Base-by-base conservation (phyloP, 352 stramenopile genomes). In the Phytopythium aichiense region DNA sequence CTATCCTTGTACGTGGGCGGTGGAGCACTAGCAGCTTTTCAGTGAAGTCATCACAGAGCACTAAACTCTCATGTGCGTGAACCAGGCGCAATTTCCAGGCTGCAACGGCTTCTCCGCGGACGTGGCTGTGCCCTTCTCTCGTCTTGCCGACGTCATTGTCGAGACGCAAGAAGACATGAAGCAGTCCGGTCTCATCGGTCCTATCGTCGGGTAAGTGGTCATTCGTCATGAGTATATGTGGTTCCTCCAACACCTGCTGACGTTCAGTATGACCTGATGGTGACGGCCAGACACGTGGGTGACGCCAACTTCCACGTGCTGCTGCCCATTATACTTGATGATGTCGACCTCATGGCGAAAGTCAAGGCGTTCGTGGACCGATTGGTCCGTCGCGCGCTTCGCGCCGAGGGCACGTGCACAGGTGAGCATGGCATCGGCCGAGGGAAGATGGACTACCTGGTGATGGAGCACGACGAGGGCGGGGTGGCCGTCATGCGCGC, bases 291-390 rank as follows among this genome's bases (percentile, higher is more conserved):
- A 57, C 88, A 96, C 60, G 84, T 96, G 2, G 88, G 97, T 22
- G 97, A 99, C 68, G 97, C 95, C 48, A 99, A 99, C 77, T 99
- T 99, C 72, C 97, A 99, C 79, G 95, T 95, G 53, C 98, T 99
- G 69, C 73, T 99, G 49, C 92, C 97, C 23, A 88, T 96, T 64
- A 79, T 92, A 56, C 74, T 73, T 33, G 77, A 95, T 55, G 77
- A 99, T 58, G 69, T 81, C 7, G 73, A 87, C 56, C 82, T 98
- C 52, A 87, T 97, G 69, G 58, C 73, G 23, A 89, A 91, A 61
- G 83, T 98, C 42, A 81, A 91, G 58, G 72, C 84, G 30, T 94
- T 99, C 37, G 97, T 91, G 59, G 80, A 92, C 60, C 82, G 83
- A 16, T 69, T 95, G n/a, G 85, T 94, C 35, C 65, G 85, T 53